Percentiles rank a stretch among this genome's conserved stretches.
phyloP scores from a whole-genome alignment of 2,329 filamentous ascomycete genomes.

The Tetracladium maxilliforme region DNA sequence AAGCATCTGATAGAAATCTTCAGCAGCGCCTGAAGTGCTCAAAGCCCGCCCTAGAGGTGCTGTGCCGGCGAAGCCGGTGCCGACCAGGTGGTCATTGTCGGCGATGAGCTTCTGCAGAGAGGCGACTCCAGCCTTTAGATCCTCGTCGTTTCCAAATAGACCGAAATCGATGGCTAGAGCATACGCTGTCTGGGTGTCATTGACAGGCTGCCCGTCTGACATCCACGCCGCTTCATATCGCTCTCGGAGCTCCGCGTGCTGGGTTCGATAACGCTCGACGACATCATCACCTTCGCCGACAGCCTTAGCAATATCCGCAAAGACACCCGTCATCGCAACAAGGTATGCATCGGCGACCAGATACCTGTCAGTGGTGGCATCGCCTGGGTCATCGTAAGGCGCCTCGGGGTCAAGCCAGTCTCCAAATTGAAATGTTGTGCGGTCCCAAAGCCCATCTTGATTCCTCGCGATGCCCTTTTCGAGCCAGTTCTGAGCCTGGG shows the following conservation, averaged over 20 bases:
- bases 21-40: slow-evolving; percentile 4
- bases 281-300: slow-evolving; percentile 15
- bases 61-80: slow-evolving; percentile 15
- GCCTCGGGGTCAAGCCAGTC: slow-evolving; percentile 34
- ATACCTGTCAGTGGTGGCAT: slow-evolving; percentile 21
- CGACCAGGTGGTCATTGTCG: slow-evolving; percentile 8
- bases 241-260: slow-evolving; percentile 7
- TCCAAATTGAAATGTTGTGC: slow-evolving; percentile 19
- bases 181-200: slow-evolving; percentile 13
- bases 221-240: slow-evolving; percentile 4
- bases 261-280: slow-evolving; percentile 7
- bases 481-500: slow-evolving; percentile 23
- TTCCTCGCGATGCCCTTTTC: slow-evolving; percentile 17
- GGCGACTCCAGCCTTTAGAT: slow-evolving; percentile 4
- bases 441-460: slow-evolving; percentile 22
- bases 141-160: slow-evolving; percentile 4
- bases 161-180: slow-evolving; percentile 11
- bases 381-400: slow-evolving; percentile 21
- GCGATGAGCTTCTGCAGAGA: slow-evolving; percentile 8
- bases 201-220: slow-evolving; percentile 7
- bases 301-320: slow-evolving; percentile 17
- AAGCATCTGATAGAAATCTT: slow-evolving; percentile 20
- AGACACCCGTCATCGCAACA: slow-evolving; percentile 22
- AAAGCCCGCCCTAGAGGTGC: slow-evolving; percentile 9
- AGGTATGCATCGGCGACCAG: slow-evolving; percentile 32